phyloP scores from a whole-genome alignment of 1,284 basidiomycete genomes.

The Heterobasidion annosum region DNA sequence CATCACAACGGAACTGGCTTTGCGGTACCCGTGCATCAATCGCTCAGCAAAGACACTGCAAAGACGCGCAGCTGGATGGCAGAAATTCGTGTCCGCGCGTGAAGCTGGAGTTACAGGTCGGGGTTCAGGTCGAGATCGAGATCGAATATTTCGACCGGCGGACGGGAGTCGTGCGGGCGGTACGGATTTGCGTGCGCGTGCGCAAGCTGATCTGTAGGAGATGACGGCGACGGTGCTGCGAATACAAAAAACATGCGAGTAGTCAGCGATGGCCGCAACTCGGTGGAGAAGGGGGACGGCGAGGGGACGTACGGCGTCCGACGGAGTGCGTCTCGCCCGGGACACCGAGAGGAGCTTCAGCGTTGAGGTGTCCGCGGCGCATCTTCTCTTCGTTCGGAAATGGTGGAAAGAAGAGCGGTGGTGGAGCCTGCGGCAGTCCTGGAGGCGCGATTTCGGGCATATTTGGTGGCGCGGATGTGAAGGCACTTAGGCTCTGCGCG shows the following conservation, averaged over 20 bases:
- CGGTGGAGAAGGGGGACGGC: background rate
- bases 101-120: slow-evolving; percentile 37
- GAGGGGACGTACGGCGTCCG: slow-evolving; percentile 47
- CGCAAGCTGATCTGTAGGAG: slow-evolving; percentile 35
- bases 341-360: slow-evolving; percentile 64
- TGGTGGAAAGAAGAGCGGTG: slow-evolving; percentile 73
- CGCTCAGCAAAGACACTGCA: too few relatives aligned
- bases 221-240: slow-evolving; percentile 49
- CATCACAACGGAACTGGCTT: too few relatives aligned
- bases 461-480: slow-evolving; percentile 78
- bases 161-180: slow-evolving; percentile 52
- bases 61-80: too few relatives aligned
- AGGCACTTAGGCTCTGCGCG: slow-evolving; percentile 71
- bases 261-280: background rate
- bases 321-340: slow-evolving; percentile 74
- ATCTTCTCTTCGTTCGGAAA: slow-evolving; percentile 85
- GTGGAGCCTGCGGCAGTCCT: slow-evolving; percentile 51
- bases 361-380: slow-evolving; percentile 68
- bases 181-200: slow-evolving; percentile 53
- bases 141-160: slow-evolving; percentile 55
- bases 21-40: too few relatives aligned
- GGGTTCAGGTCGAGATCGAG: slow-evolving; percentile 74
- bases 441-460: slow-evolving; percentile 63
- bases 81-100: too few relatives aligned
- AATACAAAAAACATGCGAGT: background rate